A percentile compares a stretch with the other conserved stretches of the same genome.
These are phyloP conservation scores for Remersonia thermophila DNA, from an alignment of 2,329 filamentous ascomycete species.

Conservation along the genomic window DNA sequence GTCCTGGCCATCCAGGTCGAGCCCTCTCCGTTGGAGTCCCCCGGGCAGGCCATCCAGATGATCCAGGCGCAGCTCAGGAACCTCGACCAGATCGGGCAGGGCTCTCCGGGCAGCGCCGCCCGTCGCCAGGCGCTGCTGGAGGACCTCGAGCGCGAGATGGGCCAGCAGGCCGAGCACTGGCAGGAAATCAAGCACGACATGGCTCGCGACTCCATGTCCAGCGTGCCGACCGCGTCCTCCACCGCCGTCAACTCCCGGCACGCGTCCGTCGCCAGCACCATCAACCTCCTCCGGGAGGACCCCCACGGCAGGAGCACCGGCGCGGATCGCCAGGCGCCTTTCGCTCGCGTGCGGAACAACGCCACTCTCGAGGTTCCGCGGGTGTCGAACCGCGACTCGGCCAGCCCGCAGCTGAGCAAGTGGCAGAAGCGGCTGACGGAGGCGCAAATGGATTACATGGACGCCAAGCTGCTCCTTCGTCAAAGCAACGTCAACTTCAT, in stretches of 20 bases:
- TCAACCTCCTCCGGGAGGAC: conserved; percentile 14
- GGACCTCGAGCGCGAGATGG: conserved; percentile 51
- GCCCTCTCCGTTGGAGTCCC: conserved; percentile 41
- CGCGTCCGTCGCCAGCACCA: conserved; percentile 17
- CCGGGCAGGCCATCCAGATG: conserved; percentile 33
- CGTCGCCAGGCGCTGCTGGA: conserved; percentile 39
- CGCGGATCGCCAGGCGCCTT: conserved; percentile 27
- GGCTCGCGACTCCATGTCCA: conserved; percentile 38
- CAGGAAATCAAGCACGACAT: conserved; percentile 42
- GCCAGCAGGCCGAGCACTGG: conserved; percentile 47
- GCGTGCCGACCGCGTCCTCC: conserved; percentile 24
- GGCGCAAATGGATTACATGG: conserved; percentile 33
- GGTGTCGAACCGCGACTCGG: conserved; percentile 19
- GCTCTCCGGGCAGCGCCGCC: conserved; percentile 26
- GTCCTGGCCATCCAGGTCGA: conserved; percentile 35
- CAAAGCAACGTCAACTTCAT: conserved; percentile 30
- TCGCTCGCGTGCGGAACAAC: conserved; percentile 25
- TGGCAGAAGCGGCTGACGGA: conserved; percentile 35
- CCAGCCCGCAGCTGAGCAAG: conserved; percentile 24
- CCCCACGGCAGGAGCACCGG: conserved; percentile 23
- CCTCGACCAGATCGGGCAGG: conserved; percentile 30
- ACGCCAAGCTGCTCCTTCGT: conserved; percentile 26
- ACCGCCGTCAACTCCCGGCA: conserved; percentile 23
- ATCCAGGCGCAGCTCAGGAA: conserved; percentile 41
- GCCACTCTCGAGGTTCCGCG: conserved; percentile 16